A percentile compares a stretch with the other conserved stretches of the same genome.
Conservation (phyloP, 2,329 filamentous ascomycete species). For the Microascus cirrosus region DNA sequence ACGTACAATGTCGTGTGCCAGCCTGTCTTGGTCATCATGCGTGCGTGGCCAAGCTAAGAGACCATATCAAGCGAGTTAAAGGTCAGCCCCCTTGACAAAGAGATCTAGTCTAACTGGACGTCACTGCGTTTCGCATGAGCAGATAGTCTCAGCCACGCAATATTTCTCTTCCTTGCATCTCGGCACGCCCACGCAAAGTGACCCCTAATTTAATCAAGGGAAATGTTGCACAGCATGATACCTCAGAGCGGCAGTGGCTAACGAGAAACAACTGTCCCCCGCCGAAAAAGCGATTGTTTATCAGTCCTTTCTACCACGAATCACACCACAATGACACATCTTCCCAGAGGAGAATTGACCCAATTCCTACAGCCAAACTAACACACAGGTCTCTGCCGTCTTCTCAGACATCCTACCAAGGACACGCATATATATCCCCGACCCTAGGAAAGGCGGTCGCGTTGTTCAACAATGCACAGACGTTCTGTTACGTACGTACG, state of each 20-base stretch:
- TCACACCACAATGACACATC: not conserved
- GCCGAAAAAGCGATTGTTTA: not conserved
- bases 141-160: not conserved
- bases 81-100: not conserved
- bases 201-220: not conserved
- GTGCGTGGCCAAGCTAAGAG: not conserved
- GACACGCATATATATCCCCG: not conserved
- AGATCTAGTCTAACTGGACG: not conserved
- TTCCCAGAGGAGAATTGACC: not conserved
- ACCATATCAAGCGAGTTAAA: not conserved
- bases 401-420: too few species aligned
- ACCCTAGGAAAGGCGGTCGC: not conserved
- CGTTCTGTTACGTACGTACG: not conserved
- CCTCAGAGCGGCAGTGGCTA: not conserved
- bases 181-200: not conserved
- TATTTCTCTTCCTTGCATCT: not conserved
- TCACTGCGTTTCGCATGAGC: not conserved
- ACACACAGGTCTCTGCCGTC: not conserved
- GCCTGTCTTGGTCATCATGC: not conserved
- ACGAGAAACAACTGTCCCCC: not conserved
- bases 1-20: not conserved
- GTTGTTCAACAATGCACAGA: not conserved
- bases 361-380: not conserved
- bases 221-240: not conserved
- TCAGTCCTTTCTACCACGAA: not conserved